phyloP scores from a whole-genome alignment of 306 rosid genomes.

The Prunus armeniaca region DNA sequence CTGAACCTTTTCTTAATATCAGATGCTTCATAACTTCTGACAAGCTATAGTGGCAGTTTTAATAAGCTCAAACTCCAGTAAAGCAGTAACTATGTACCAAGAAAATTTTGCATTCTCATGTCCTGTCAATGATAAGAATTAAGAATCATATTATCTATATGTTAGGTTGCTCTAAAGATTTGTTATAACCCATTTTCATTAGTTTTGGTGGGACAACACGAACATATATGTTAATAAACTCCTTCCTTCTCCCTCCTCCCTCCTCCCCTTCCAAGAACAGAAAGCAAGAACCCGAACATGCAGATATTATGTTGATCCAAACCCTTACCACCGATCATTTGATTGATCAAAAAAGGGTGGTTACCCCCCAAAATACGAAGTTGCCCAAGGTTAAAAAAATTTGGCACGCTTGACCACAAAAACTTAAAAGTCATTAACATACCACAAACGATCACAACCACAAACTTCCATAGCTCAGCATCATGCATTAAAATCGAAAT shows the following conservation, averaged over 20 bases:
- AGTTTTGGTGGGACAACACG: neutral
- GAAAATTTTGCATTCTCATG: neutral
- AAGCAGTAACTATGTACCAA: neutral
- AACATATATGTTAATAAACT: neutral
- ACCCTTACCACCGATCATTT: neutral
- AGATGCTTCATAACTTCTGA: conserved; percentile 2
- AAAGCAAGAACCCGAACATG: neutral
- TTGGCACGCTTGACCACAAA: neutral
- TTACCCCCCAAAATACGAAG: neutral
- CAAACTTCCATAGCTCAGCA: neutral
- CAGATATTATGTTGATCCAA: neutral
- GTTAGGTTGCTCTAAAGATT: neutral
- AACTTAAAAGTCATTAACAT: neutral
- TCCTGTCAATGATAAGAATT: neutral
- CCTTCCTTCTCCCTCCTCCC: neutral
- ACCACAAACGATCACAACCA: neutral
- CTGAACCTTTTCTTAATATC: neutral
- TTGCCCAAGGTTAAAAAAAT: neutral
- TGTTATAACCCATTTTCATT: neutral
- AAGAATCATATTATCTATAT: neutral
- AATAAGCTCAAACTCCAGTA: neutral
- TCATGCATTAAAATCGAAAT: neutral
- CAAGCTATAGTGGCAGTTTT: neutral
- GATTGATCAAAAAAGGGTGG: neutral
- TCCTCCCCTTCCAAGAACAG: neutral